Conservation (phyloP, 148 eudicot genomes). For the Cornus kousa region DNA sequence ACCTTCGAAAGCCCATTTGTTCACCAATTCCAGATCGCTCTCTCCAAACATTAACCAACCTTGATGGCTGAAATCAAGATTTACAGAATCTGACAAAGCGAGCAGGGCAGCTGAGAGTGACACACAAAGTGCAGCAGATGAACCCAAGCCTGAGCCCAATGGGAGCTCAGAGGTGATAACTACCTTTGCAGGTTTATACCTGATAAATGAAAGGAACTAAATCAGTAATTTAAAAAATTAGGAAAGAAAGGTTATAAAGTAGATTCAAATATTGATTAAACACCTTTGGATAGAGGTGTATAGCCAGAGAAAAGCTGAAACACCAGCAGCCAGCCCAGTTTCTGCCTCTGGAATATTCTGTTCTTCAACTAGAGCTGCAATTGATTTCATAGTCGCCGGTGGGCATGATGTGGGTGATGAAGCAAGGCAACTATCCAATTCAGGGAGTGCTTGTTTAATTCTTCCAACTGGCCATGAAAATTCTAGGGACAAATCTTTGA, state of each 20-base stretch:
- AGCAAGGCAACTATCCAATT: slow-evolving; percentile 29
- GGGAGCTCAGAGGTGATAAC: slow-evolving; percentile 70
- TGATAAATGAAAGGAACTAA: slow-evolving; percentile 21
- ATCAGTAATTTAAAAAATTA: neutral
- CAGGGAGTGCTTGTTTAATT: slow-evolving; percentile 54
- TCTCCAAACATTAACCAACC: slow-evolving; percentile 58
- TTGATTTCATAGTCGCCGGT: slow-evolving; percentile 37
- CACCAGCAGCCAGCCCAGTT: slow-evolving; percentile 55
- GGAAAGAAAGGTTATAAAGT: neutral
- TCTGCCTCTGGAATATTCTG: slow-evolving; percentile 66
- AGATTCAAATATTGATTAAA: slow-evolving; percentile 9
- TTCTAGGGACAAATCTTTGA: slow-evolving; percentile 64
- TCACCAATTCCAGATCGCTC: slow-evolving; percentile 55
- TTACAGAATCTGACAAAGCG: slow-evolving; percentile 48
- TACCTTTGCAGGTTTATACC: slow-evolving; percentile 63
- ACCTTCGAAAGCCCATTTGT: slow-evolving; percentile 85
- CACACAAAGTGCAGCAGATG: slow-evolving; percentile 82
- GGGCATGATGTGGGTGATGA: slow-evolving; percentile 60
- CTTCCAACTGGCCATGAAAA: slow-evolving; percentile 66
- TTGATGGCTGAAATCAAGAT: slow-evolving; percentile 43
- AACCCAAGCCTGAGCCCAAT: slow-evolving; percentile 80
- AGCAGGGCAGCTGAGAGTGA: slow-evolving; percentile 65
- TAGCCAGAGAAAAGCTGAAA: slow-evolving; percentile 72
- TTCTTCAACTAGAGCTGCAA: slow-evolving; percentile 52
- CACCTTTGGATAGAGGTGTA: slow-evolving; percentile 63